A percentile compares a stretch with the other conserved stretches of the same genome.
Evolutionary conservation across 2,329 filamentous ascomycete species (phyloP).

Genomic region (Colletotrichum higginsianum): DNA sequence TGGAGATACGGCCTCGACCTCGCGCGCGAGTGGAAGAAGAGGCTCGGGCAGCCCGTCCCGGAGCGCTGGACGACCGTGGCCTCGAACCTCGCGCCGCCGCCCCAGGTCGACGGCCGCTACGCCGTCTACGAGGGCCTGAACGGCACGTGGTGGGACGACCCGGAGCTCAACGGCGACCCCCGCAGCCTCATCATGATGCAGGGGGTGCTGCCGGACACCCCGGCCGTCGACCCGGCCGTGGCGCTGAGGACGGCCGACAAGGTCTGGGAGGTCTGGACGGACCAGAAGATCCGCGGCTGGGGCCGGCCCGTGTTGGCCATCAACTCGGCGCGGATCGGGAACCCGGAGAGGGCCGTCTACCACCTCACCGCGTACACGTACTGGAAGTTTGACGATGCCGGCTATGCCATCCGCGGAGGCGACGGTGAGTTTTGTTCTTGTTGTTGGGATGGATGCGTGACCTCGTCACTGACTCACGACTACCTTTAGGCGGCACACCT

Average conservation of each 20-base stretch:
- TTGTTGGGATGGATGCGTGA: background rate
- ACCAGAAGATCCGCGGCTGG: constrained; percentile 61
- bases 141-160: constrained; percentile 59
- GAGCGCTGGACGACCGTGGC: constrained; percentile 63
- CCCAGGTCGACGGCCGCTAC: constrained; percentile 65
- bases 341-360: constrained; percentile 57
- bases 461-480: background rate
- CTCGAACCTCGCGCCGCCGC: constrained; percentile 67
- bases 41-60: constrained; percentile 60
- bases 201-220: constrained; percentile 59
- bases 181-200: constrained; percentile 62
- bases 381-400: constrained; percentile 59
- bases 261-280: constrained; percentile 58
- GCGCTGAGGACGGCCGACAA: constrained; percentile 56
- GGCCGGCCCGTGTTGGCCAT: constrained; percentile 63
- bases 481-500: constrained; percentile 44
- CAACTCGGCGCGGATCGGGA: constrained; percentile 58
- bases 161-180: constrained; percentile 56
- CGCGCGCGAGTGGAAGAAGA: constrained; percentile 66
- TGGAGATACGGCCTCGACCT: constrained; percentile 72
- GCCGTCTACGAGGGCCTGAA: constrained; percentile 68
- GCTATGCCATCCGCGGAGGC: constrained; percentile 51
- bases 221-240: constrained; percentile 54
- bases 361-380: constrained; percentile 60
- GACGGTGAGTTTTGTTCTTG: constrained; percentile 41